Evolutionary conservation across 305 asterid genomes (phyloP), one percentile per base, ranked within the genome.

Genomic region (Fraxinus velutina): DNA sequence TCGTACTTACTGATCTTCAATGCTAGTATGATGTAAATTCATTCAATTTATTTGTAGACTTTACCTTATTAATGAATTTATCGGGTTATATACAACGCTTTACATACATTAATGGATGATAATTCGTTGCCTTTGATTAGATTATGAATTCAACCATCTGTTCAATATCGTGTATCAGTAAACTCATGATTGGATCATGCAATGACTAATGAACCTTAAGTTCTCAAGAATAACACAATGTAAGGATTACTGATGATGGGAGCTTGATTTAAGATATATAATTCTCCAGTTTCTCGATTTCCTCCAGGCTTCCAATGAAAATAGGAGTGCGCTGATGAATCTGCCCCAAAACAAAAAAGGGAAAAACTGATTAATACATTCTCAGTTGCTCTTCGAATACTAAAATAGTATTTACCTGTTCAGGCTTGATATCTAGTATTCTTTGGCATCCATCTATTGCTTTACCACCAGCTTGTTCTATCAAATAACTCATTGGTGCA

Each of bases 381-480:
- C n/a, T 66, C 17, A 42, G 50, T 8, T 55, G 13, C 64, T 57
- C 22, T 55, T 55, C 0, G 66, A 55, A 55, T 74, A 12, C 27
- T 37, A 42, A 3, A 42, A 29, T 8, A 22, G 15, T 27, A 15
- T 30, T 77, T 80, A 91, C 98, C 96, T 88, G 76, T 13, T 87
- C 89, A 36, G 98, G 98, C 79, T 44, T 89, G 86, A 92, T 88
- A 37, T 92, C 96, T 19, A 93, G 92, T 84, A 93, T 92, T 83
- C 96, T 86, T 84, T 32, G 89, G 30, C 1, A 10, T 79, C 97
- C 93, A 78, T 92, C 94, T 74, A n/a, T 91, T 1, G 96, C 93
- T 85, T 89, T 93, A 4, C 98, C 97, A 33, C 98, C 97, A 13
- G 98, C 98, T 79, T 91, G 98, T 83, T 93, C 98, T 4, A 93